These are phyloP conservation scores for Carpinus viminea DNA, from an alignment of 306 rosid genomes.

Conservation along the genomic window DNA sequence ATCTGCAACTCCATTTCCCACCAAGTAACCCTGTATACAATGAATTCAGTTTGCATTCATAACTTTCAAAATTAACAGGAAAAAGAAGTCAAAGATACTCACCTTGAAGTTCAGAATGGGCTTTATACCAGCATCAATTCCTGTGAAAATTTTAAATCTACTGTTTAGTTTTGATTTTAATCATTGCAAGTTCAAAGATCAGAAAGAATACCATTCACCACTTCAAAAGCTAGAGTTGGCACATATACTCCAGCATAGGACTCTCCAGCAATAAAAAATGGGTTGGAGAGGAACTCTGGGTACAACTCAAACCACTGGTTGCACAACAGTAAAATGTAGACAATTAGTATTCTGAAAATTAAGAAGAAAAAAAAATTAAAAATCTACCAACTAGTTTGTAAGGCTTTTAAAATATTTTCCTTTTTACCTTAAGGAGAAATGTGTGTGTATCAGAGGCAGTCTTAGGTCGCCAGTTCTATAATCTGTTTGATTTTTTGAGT, in stretches of 20 bases:
- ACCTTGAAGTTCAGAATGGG: conserved; percentile 84
- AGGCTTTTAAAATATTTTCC: conserved; percentile 11
- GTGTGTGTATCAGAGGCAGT: conserved; percentile 79
- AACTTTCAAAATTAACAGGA: conserved; percentile 22
- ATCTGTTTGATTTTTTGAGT: conserved; percentile 66
- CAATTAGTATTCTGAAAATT: conserved; percentile 28
- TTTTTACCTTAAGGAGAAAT: conserved; percentile 81
- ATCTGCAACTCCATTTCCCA: conserved; percentile 95
- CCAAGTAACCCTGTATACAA: conserved; percentile 73
- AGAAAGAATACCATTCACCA: conserved; percentile 60
- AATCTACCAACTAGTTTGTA: conserved; percentile 7
- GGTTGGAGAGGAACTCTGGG: conserved; percentile 72
- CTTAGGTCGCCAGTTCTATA: conserved; percentile 73
- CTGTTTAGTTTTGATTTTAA: conserved; percentile 14
- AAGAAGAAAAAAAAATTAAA: neutral
- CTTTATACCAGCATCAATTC: conserved; percentile 57
- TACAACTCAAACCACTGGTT: conserved; percentile 83
- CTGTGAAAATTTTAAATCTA: conserved; percentile 38
- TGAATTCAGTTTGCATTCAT: conserved; percentile 28
- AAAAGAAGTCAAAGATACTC: conserved; percentile 13
- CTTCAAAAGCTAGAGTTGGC: conserved; percentile 81
- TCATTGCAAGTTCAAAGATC: neutral
- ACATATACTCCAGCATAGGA: conserved; percentile 93
- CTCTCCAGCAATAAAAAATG: conserved; percentile 80
- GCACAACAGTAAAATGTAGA: conserved; percentile 15